Conservation (phyloP, 768 basidiomycete genomes). For the Porphyrellus cyaneotinctus region DNA sequence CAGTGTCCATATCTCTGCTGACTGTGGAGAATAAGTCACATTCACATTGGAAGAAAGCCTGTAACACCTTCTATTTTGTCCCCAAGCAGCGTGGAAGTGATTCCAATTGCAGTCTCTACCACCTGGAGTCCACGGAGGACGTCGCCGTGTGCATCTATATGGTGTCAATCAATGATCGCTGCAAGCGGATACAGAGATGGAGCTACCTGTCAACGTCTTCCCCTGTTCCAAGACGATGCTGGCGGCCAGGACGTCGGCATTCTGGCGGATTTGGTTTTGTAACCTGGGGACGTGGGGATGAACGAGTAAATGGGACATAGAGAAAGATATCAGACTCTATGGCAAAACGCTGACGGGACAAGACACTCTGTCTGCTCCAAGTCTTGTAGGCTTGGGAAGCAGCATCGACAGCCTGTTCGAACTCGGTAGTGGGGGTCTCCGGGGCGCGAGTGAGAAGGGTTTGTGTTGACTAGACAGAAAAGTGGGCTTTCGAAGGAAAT, state of each 20-base stretch:
- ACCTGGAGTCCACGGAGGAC: constrained; percentile 90
- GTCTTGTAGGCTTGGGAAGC: constrained; percentile 83
- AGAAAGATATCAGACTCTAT: constrained; percentile 63
- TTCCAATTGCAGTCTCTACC: constrained; percentile 73
- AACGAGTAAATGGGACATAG: neutral
- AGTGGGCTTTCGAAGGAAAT: neutral
- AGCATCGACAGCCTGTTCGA: constrained; percentile 76
- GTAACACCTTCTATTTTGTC: constrained; percentile 84
- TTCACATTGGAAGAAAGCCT: neutral
- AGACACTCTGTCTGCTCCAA: constrained; percentile 83
- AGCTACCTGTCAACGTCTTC: constrained; percentile 79
- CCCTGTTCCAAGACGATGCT: constrained; percentile 96
- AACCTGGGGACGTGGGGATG: constrained; percentile 46
- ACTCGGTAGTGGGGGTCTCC: constrained; percentile 78
- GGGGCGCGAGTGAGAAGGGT: constrained; percentile 85
- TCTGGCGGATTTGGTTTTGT: constrained; percentile 79
- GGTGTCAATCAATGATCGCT: neutral
- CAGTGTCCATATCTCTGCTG: constrained; percentile 95
- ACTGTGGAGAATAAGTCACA: constrained; percentile 43
- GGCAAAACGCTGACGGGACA: constrained; percentile 83
- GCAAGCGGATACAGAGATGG: neutral
- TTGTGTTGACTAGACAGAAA: constrained; percentile 70
- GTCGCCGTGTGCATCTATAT: constrained; percentile 88
- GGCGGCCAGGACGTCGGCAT: constrained; percentile 79
- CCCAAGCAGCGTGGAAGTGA: constrained; percentile 82